Percentiles rank a stretch among this genome's conserved stretches.
These are phyloP conservation scores for Arctostaphylos glauca DNA, from an alignment of 148 eudicot genomes.

Conservation along the genomic window DNA sequence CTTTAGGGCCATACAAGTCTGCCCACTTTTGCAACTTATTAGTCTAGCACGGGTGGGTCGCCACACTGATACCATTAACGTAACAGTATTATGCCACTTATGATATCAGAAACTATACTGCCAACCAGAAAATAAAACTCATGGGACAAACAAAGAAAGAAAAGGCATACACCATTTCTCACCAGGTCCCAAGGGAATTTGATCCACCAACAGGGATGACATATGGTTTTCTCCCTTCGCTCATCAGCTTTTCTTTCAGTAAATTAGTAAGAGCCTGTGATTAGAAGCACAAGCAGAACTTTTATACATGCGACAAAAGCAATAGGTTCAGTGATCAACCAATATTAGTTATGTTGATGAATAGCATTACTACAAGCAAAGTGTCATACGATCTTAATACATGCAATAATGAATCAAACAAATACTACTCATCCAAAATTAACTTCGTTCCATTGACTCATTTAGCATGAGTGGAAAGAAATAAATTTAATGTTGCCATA, in stretches of 20 bases:
- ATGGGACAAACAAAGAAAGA: not conserved
- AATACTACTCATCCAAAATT: not conserved
- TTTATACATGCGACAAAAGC: not conserved
- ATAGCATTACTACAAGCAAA: not conserved
- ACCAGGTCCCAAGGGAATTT: constrained; percentile 96
- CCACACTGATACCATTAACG: not conserved
- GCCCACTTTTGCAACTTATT: not conserved
- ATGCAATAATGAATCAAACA: not conserved
- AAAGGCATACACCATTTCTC: constrained; percentile 22
- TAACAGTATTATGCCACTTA: not conserved
- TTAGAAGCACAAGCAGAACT: constrained; percentile 19
- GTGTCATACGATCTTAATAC: not conserved
- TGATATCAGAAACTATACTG: not conserved
- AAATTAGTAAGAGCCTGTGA: constrained; percentile 75
- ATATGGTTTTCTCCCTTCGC: constrained; percentile 91
- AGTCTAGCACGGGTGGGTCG: not conserved
- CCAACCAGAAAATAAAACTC: not conserved
- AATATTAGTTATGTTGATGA: not conserved
- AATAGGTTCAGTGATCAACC: not conserved
- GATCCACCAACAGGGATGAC: constrained; percentile 99
- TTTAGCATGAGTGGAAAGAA: not conserved
- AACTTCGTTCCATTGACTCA: not conserved
- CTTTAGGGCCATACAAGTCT: too few relatives aligned
- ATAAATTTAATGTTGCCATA: not conserved
- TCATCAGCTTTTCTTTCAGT: constrained; percentile 76